Conservation (phyloP, 768 basidiomycete species). For the Suillus lakei region DNA sequence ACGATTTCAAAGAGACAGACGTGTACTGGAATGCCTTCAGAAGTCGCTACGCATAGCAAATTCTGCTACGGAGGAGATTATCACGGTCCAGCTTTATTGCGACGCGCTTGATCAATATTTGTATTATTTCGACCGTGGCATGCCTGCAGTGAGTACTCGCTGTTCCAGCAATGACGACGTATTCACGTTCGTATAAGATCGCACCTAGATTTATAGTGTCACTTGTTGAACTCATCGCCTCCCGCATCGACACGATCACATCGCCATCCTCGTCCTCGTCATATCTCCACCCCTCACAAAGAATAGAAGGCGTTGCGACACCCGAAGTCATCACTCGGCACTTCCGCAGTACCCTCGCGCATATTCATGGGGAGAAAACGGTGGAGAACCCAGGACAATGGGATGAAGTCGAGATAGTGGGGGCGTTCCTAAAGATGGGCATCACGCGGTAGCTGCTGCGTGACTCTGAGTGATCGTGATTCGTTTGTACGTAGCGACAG, state of each 20-base stretch:
- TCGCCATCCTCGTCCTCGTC: conserved; percentile 50
- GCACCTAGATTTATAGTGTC: conserved; percentile 97
- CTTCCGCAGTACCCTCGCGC: conserved; percentile 87
- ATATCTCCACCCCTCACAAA: conserved; percentile 87
- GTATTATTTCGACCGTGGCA: conserved; percentile 93
- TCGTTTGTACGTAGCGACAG: conserved; percentile 6
- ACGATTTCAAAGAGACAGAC: conserved; percentile 88
- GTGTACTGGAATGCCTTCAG: conserved; percentile 96
- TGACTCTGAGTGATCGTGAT: background rate
- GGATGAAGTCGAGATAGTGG: conserved; percentile 88
- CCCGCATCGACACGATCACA: conserved; percentile 90
- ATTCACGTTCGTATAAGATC: conserved; percentile 51
- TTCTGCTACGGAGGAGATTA: conserved; percentile 95
- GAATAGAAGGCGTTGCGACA: conserved; percentile 90
- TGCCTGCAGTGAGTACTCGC: conserved; percentile 74
- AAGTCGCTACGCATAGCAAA: conserved; percentile 96
- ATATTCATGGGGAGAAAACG: conserved; percentile 80
- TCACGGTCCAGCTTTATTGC: conserved; percentile 94
- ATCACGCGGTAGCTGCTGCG: conserved; percentile 51
- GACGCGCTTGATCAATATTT: conserved; percentile 96
- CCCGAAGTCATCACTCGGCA: conserved; percentile 94
- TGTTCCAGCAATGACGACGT: background rate
- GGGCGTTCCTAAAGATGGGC: conserved; percentile 90
- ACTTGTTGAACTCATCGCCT: conserved; percentile 93
- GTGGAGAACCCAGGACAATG: conserved; percentile 52